These are phyloP conservation scores for Nelumbo lutea DNA, from an alignment of 164 flowering plant species.

Conservation along the genomic window DNA sequence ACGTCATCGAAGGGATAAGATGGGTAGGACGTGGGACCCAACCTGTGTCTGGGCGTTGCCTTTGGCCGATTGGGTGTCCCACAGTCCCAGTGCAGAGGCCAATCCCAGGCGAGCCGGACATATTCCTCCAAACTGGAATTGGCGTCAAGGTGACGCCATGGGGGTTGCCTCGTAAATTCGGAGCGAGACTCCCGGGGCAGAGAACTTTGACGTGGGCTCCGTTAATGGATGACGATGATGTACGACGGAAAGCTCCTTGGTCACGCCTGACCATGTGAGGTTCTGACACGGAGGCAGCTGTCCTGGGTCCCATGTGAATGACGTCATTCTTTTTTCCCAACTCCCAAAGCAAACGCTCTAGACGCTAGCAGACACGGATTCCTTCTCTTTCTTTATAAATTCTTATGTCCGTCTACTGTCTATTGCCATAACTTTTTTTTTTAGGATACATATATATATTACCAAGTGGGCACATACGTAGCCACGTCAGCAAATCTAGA, in stretches of 20 bases:
- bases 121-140: too few relatives aligned
- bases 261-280: constrained; percentile 22
- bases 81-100: too few relatives aligned
- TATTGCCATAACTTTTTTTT: constrained; percentile 5
- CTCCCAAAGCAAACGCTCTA: constrained; percentile 21
- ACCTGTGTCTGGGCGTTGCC: too few relatives aligned
- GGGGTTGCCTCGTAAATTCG: constrained; percentile 12
- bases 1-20: too few relatives aligned
- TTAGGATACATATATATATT: neutral
- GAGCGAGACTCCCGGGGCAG: constrained; percentile 2
- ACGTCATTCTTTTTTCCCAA: constrained; percentile 2
- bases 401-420: neutral
- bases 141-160: too few relatives aligned
- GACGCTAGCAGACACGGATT: neutral
- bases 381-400: neutral
- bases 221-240: constrained; percentile 5
- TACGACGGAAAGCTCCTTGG: neutral
- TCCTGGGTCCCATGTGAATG: neutral
- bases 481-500: too few relatives aligned
- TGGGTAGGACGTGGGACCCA: too few relatives aligned
- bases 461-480: neutral
- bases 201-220: neutral
- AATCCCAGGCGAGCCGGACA: too few relatives aligned
- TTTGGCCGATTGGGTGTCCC: too few relatives aligned
- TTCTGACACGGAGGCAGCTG: constrained; percentile 7